Base-by-base conservation (phyloP, 345 rosid genomes). In the Eucalyptus grandis region DNA sequence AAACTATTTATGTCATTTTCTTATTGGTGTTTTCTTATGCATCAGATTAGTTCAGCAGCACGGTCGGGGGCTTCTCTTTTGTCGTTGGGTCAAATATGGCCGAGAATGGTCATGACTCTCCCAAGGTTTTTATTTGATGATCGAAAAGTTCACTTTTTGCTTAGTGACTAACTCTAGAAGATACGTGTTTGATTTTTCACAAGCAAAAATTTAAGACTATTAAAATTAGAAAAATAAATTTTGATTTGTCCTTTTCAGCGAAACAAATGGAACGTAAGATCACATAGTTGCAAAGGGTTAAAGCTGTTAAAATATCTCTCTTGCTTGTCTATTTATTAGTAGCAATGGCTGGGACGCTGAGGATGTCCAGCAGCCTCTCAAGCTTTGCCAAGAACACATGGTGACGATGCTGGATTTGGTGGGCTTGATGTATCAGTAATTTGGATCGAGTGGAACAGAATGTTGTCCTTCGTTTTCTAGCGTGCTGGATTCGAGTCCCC, bases 111-210 rank as follows among this genome's bases (percentile, higher is more conserved):
- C 65, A 11, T 11, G 65, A 27, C 65, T 7, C n/a, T 58, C n/a
- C 14, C 65, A 11, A 58, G 4, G 4, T 58, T 58, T 27, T 58
- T 53, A 58, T 12, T 0, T 0, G 65, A 19, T 56, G 3, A 24
- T 24, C 0, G 4, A 51, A 7, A 17, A 17, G 54, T 51, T 0
- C 54, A 51, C 56, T 51, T 51, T 17, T 17, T 0, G 2, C 60
- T 22, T 56, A 56, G 62, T 56, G 12, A 56, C 2, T 2, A 0
- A 22, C 6, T 9, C 30, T 1, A 10, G 12, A 24, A 24, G 30
- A 56, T 9, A 56, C 3, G 0, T 56, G 62, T 56, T 56, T 56
- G 62, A 56, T 2, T 24, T 56, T 56, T 24, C 13, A 56, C 12
- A 56, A 56, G 30, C 30, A 56, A 56, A 4, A 56, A 9, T 56